Conservation (phyloP, 1,284 basidiomycete species). For the Anthracocystis panici-leucophaei region DNA sequence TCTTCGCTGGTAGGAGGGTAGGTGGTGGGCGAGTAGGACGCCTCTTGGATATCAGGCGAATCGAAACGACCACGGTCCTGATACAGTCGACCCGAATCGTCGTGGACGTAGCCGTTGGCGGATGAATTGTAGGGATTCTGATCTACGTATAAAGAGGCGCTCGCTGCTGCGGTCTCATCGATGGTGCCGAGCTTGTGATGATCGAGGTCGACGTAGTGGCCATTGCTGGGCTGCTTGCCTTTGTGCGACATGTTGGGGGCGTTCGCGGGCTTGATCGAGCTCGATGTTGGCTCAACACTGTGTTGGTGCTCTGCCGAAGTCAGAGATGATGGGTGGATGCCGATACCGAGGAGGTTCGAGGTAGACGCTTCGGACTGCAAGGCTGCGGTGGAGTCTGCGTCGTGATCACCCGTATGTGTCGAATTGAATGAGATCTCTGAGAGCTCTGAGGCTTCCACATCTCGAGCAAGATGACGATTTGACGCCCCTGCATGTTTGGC, state of each 20-base stretch:
- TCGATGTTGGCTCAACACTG: conserved; percentile 1
- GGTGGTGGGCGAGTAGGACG: conserved; percentile 29
- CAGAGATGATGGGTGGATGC: conserved; percentile 5
- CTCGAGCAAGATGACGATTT: conserved; percentile 2
- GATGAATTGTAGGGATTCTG: conserved; percentile 16
- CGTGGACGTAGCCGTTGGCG: conserved; percentile 21
- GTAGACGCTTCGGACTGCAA: conserved; percentile 11
- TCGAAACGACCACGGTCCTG: conserved; percentile 16
- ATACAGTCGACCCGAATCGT: background rate
- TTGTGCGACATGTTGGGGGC: conserved; percentile 5
- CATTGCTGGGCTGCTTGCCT: conserved; percentile 31
- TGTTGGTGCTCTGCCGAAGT: background rate
- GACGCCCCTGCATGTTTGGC: conserved; percentile 4
- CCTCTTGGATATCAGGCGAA: conserved; percentile 26
- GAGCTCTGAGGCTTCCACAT: conserved; percentile 15
- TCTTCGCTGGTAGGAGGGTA: conserved; percentile 57
- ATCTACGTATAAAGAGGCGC: conserved; percentile 10
- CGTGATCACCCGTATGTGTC: conserved; percentile 11
- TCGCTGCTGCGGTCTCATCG: conserved; percentile 29
- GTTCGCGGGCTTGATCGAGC: conserved; percentile 10
- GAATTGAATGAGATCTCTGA: conserved; percentile 31
- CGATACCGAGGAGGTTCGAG: conserved; percentile 2
- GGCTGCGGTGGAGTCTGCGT: conserved; percentile 11
- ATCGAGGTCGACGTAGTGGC: conserved; percentile 16
- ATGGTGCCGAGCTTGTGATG: conserved; percentile 38